A percentile compares a stretch with the other conserved stretches of the same genome.
phyloP scores from a whole-genome alignment of 2,329 filamentous ascomycete species.

The Cercospora beticola region DNA sequence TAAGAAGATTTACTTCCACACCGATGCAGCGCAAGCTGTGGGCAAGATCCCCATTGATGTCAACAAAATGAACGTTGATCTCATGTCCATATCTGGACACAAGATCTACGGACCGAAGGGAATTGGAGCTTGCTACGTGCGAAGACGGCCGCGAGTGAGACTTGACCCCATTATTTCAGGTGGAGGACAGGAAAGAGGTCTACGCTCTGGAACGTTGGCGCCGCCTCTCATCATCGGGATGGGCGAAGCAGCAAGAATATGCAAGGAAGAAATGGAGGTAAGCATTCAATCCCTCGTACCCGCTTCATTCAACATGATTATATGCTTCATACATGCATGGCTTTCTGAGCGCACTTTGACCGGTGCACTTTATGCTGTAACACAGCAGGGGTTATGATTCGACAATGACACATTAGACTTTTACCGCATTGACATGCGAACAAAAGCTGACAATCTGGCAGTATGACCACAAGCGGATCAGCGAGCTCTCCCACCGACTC shows the following conservation, averaged over 20 bases:
- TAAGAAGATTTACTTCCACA: constrained; percentile 97
- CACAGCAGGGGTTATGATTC: constrained; percentile 66
- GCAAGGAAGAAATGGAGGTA: constrained; percentile 87
- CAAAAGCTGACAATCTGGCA: constrained; percentile 43
- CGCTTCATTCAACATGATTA: constrained; percentile 63
- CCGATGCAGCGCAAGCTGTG: constrained; percentile 94
- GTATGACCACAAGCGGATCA: constrained; percentile 90
- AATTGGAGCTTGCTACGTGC: constrained; percentile 92
- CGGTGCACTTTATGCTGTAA: constrained; percentile 48
- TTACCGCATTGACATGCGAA: background rate
- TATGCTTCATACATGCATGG: constrained; percentile 82
- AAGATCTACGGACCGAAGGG: constrained; percentile 99
- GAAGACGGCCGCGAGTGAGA: constrained; percentile 86
- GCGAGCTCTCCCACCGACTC: constrained; percentile 77
- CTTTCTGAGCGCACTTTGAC: constrained; percentile 76
- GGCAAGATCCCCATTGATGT: constrained; percentile 97
- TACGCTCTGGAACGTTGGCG: constrained; percentile 90
- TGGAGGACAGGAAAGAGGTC: constrained; percentile 90
- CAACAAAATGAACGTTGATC: constrained; percentile 94
- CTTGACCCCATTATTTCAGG: constrained; percentile 94
- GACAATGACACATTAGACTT: background rate
- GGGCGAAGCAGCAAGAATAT: constrained; percentile 91
- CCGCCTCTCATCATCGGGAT: constrained; percentile 88
- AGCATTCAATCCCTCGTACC: constrained; percentile 39
- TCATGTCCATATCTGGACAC: constrained; percentile 98